Percentiles rank a stretch among this genome's conserved stretches.
Conservation (phyloP, 371 early-diverging fungal genomes). For the Blastocladiella emersonii region DNA sequence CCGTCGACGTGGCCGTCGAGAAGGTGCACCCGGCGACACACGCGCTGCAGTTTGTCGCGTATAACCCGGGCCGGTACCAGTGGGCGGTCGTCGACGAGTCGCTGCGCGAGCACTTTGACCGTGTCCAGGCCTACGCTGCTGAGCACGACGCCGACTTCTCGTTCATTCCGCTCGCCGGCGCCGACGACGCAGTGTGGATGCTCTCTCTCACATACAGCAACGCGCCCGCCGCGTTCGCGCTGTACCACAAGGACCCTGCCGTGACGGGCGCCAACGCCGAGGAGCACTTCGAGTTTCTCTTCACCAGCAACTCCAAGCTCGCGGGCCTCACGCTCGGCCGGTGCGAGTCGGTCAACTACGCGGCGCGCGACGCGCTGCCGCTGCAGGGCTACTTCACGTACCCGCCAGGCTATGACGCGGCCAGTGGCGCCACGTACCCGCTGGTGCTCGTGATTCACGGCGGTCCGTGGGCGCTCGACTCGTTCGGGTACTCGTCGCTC, state of each 20-base stretch:
- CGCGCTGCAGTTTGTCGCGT: background rate
- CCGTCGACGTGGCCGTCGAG: background rate
- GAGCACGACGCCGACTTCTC: background rate
- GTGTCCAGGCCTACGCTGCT: background rate
- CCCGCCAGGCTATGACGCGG: constrained; percentile 7
- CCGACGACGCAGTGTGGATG: background rate
- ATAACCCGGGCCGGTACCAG: background rate
- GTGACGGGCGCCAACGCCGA: background rate
- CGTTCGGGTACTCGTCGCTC: constrained; percentile 7
- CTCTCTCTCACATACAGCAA: background rate
- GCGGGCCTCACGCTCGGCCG: constrained; percentile 8
- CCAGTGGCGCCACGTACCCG: constrained; percentile 6
- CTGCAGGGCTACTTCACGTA: constrained; percentile 12
- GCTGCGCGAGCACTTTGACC: background rate
- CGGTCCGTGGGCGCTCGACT: constrained; percentile 15
- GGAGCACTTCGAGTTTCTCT: constrained; percentile 7
- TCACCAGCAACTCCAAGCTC: constrained; percentile 7
- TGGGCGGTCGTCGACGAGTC: background rate
- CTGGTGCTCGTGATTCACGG: constrained; percentile 14
- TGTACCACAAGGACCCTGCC: constrained; percentile 6
- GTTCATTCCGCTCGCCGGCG: background rate
- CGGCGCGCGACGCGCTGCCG: constrained; percentile 12
- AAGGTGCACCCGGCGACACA: background rate
- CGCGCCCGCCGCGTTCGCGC: background rate
- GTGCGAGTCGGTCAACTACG: constrained; percentile 11